phyloP scores from a whole-genome alignment of 1,284 basidiomycete species.

The Chalciporus sp. region DNA sequence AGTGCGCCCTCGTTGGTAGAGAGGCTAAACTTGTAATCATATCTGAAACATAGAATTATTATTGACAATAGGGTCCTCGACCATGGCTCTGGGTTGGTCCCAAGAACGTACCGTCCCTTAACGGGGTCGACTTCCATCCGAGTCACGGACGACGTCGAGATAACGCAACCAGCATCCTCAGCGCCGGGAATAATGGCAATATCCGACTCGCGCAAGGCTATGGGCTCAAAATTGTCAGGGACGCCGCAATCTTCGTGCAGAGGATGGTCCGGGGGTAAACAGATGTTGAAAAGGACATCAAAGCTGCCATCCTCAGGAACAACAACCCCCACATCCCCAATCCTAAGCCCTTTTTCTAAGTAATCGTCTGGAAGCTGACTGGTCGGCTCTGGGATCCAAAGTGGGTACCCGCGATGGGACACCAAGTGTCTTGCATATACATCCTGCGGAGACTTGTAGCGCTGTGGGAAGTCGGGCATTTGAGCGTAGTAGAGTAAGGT shows the following conservation, averaged over 20 bases:
- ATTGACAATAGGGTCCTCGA: too few species aligned
- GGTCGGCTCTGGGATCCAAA: constrained; percentile 25
- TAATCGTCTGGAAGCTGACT: constrained; percentile 13
- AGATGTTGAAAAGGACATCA: constrained; percentile 27
- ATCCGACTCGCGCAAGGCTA: background rate
- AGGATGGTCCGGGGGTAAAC: constrained; percentile 2
- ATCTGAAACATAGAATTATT: background rate
- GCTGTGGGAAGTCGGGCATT: too few species aligned
- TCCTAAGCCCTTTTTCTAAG: constrained; percentile 14
- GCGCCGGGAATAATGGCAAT: background rate
- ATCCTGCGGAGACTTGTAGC: background rate
- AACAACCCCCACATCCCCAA: constrained; percentile 27
- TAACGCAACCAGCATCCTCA: background rate
- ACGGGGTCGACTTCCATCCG: too few species aligned
- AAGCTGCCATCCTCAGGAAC: constrained; percentile 19
- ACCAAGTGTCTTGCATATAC: background rate
- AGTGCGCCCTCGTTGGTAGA: constrained; percentile 6
- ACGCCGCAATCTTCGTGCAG: background rate
- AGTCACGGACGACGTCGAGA: background rate
- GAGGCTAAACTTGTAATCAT: constrained; percentile 3
- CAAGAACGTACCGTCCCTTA: too few species aligned
- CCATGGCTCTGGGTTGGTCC: too few species aligned
- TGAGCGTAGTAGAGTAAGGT: too few species aligned
- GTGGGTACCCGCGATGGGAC: constrained; percentile 30
- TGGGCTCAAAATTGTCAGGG: background rate